Base-by-base conservation (phyloP, 1,284 basidiomycete species). In the Tremellales sp. region DNA sequence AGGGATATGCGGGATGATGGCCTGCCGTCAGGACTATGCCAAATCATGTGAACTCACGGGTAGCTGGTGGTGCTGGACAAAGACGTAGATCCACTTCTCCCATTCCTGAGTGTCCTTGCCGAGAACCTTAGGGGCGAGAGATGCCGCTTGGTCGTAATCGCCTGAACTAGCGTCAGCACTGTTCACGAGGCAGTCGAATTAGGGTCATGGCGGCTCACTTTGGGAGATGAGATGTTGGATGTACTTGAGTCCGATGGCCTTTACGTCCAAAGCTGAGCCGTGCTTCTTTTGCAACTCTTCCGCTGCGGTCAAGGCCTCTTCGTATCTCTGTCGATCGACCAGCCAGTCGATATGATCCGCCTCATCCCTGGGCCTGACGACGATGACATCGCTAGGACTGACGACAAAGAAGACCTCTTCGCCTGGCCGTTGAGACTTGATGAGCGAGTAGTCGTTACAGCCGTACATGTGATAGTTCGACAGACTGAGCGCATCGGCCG, bases 1-100 rank as follows among this genome's bases (percentile, higher is more conserved):
- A 0, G 96, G 96, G 0, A 97, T 82, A 62, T 82, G 85, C 0
- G 93, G 93, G 41, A 97, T 91, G 52, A 97, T 87, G 3, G 82
- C 79, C 85, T 13, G 13, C 3, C n/a, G 19, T 50, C 27, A 50
- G 29, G 46, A 40, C 22, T 43, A 10, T n/a, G n/a, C n/a, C n/a
- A n/a, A n/a, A n/a, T n/a, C n/a, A n/a, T n/a, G 33, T 25, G 19
- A 35, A 65, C 78, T 43, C 54, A 89, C 89, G 62, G 87, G 83
- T 17, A 97, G 76, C 53, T 90, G 84, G 27, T 83, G 81, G 61
- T 86, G 83, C 68, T 93, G 85, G 0, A 87, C 87, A 66, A 96
- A 97, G 8, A 84, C 76, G 65, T 96, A 94, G 67, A 97, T 88
- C 86, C 89, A 96, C 62, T 87, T 83, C 68, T 97, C 93, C 96